phyloP scores from a whole-genome alignment of 1,139 yeast species.

The Pneumocystis canis region DNA sequence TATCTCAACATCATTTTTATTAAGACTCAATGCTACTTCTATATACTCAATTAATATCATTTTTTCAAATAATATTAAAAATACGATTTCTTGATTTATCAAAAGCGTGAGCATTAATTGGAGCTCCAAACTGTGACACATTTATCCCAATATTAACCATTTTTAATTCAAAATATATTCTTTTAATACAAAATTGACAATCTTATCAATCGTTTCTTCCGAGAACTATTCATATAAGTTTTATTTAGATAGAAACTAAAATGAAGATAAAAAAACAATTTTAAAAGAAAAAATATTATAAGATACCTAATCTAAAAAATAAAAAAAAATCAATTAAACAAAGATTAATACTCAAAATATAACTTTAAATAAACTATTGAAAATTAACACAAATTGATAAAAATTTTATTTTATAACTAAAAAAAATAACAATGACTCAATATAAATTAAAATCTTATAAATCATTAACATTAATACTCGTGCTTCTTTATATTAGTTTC shows the following conservation, averaged over 20 bases:
- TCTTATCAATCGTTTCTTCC: not conserved
- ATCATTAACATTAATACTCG: not conserved
- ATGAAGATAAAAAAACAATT: not conserved
- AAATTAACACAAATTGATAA: not conserved
- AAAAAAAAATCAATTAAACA: no score
- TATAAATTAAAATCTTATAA: not conserved
- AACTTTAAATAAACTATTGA: not conserved
- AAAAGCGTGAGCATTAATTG: constrained; percentile 13
- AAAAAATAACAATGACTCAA: not conserved
- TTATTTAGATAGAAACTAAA: not conserved
- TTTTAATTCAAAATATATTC: not conserved
- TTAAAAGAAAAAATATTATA: not conserved
- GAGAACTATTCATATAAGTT: not conserved
- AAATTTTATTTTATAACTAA: not conserved
- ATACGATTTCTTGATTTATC: constrained; percentile 7
- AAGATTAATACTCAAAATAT: not conserved
- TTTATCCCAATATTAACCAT: not conserved
- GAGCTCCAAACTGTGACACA: constrained; percentile 2
- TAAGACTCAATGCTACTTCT: constrained; percentile 1
- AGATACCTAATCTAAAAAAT: no score
- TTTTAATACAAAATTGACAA: not conserved
- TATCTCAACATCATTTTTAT: not conserved
- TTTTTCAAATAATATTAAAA: not conserved
- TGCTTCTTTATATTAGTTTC: not conserved
- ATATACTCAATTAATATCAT: not conserved